phyloP scores from a whole-genome alignment of 257 asterid species.

The Solanum pennellii region DNA sequence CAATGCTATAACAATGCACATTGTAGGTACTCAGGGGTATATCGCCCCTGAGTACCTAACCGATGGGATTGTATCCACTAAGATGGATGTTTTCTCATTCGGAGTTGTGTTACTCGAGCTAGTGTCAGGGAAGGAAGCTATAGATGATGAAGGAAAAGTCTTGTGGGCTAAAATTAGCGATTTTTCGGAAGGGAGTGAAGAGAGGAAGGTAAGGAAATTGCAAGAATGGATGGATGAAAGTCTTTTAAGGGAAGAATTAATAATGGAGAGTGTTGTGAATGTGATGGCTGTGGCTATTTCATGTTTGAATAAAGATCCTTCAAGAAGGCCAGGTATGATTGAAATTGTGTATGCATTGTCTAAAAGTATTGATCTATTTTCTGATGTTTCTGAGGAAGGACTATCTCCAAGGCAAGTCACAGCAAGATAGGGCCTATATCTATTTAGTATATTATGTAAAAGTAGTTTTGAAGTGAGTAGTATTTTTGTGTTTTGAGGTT shows the following conservation, averaged over 20 bases:
- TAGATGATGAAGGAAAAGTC: constrained; percentile 50
- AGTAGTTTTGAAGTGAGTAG: neutral
- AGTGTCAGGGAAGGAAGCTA: constrained; percentile 54
- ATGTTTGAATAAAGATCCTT: constrained; percentile 63
- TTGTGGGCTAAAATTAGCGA: constrained; percentile 38
- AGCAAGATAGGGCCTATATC: constrained; percentile 36
- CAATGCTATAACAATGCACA: constrained; percentile 97
- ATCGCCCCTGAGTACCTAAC: constrained; percentile 74
- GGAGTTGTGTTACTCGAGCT: constrained; percentile 93
- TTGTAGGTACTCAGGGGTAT: constrained; percentile 93
- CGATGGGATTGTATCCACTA: constrained; percentile 75
- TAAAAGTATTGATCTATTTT: constrained; percentile 66
- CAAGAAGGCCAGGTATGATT: constrained; percentile 80
- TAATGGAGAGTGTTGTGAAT: constrained; percentile 47
- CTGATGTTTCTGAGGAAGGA: constrained; percentile 65
- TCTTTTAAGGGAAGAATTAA: constrained; percentile 27
- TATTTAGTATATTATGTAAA: neutral
- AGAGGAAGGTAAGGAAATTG: constrained; percentile 31
- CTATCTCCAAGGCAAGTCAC: constrained; percentile 46
- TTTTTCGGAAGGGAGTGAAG: constrained; percentile 43
- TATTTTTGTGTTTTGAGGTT: neutral
- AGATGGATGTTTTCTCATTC: constrained; percentile 76
- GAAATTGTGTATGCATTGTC: constrained; percentile 89
- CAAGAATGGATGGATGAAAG: constrained; percentile 57
- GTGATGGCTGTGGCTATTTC: constrained; percentile 63